phyloP scores from a whole-genome alignment of 306 rosid genomes.

The Dryas drummondii region DNA sequence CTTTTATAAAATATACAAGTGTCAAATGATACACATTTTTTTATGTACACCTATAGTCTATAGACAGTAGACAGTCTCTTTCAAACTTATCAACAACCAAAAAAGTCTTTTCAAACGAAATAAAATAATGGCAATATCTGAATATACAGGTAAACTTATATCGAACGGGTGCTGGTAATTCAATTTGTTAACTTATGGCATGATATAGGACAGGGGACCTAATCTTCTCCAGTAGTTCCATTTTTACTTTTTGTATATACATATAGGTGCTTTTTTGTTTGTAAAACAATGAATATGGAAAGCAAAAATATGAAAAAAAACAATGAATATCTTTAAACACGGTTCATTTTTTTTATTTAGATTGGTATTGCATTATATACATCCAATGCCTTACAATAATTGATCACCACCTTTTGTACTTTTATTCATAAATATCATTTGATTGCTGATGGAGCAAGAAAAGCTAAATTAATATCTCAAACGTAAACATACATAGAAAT shows the following conservation, averaged over 20 bases:
- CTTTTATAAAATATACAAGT: neutral
- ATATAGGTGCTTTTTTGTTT: no score
- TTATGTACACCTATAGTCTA: no score
- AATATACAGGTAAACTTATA: conserved; percentile 5
- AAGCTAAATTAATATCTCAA: no score
- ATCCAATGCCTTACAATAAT: neutral
- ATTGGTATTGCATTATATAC: neutral
- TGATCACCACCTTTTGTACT: neutral
- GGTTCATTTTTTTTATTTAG: neutral
- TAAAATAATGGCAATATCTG: neutral
- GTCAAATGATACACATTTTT: neutral
- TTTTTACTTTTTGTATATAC: no score
- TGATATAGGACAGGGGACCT: neutral
- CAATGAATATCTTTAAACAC: neutral
- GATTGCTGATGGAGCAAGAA: no score
- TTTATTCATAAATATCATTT: no score
- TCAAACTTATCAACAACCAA: no score
- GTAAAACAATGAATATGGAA: no score
- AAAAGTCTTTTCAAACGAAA: no score
- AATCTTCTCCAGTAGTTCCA: no score
- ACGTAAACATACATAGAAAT: no score
- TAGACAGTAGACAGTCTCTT: no score
- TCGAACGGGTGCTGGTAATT: neutral
- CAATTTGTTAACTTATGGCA: neutral
- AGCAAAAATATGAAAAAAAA: neutral